Base-by-base conservation (phyloP, 2,329 filamentous ascomycete species). In the Capronia coronata region DNA sequence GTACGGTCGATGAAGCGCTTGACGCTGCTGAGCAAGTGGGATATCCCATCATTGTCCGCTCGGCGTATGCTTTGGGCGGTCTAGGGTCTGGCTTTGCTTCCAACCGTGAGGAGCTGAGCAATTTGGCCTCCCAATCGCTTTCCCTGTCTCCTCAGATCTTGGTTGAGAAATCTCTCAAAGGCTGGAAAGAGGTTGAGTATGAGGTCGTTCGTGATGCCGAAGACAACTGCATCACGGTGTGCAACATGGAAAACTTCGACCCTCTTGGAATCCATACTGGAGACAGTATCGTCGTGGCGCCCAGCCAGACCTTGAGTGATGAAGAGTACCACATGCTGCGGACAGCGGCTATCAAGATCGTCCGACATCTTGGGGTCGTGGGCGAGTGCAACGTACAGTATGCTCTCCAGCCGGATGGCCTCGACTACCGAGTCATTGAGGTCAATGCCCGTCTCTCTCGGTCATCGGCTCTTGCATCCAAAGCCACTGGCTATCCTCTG, bases 301-400 rank as follows among this genome's bases (percentile, higher is more conserved):
- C 93, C 43, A 93, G 86, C 72, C 93, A 98, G 74, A 98, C 93
- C 19, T 76, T 98, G 64, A 94, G 87, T 64, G 93, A 98, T 63
- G 93, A 97, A 75, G 93, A 98, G 71, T 98, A 97, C 69, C 90
- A 98, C 76, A 97, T 98, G 93, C 87, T 98, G 61, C 88, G 93
- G 63, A 88, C 89, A 35, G 90, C 93, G 56, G 88, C 93, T 40
- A 96, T 97, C 76, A 97, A 97, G 78, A 96, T 98, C 64, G 87
- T 98, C 63, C 86, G 93, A 57, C 93, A 98, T 70, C 78, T 98
- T 59, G 91, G 91, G 60, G 93, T 98, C 43, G 91, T 97, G 41
- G 93, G 93, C 68, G 93, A 98, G 75, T 98, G 93, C 72, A 98
- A 98, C 69, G 90, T 96, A 27, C 91, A 97, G 72, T 98, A 98